phyloP scores from a whole-genome alignment of 345 rosid genomes.

The Populus deltoides region DNA sequence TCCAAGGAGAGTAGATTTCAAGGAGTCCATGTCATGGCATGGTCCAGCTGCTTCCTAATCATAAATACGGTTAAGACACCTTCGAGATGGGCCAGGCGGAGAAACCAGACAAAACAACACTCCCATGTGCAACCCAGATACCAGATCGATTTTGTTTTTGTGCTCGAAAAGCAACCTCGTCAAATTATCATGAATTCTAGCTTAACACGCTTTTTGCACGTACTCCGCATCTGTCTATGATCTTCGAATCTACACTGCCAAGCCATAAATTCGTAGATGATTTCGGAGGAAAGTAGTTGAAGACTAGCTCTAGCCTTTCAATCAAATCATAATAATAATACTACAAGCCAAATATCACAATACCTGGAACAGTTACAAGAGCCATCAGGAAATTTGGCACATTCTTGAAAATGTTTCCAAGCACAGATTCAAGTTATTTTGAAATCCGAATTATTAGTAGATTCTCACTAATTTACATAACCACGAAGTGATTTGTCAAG shows the following conservation, averaged over 20 bases:
- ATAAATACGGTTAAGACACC: constrained; percentile 13
- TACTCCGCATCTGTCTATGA: neutral
- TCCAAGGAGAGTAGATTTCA: neutral
- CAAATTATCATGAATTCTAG: neutral
- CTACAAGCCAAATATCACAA: too few relatives aligned
- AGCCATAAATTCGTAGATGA: neutral
- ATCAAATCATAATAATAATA: too few relatives aligned
- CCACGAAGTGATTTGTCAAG: too few relatives aligned
- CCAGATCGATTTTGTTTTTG: neutral
- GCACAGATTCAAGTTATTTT: too few relatives aligned
- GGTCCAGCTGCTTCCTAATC: constrained; percentile 35
- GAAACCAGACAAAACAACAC: constrained; percentile 5
- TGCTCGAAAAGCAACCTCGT: neutral
- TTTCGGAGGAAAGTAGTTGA: neutral
- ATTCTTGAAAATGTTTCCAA: too few relatives aligned
- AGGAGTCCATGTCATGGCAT: constrained; percentile 7
- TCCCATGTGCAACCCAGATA: constrained; percentile 28
- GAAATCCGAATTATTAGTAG: too few relatives aligned
- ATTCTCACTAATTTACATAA: too few relatives aligned
- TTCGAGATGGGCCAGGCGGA: constrained; percentile 4
- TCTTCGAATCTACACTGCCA: neutral
- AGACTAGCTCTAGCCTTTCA: too few relatives aligned
- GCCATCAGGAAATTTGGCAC: too few relatives aligned
- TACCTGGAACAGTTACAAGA: too few relatives aligned
- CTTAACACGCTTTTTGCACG: neutral